Conservation (phyloP, 176 grass and related monocot species). For the Lolium rigidum region DNA sequence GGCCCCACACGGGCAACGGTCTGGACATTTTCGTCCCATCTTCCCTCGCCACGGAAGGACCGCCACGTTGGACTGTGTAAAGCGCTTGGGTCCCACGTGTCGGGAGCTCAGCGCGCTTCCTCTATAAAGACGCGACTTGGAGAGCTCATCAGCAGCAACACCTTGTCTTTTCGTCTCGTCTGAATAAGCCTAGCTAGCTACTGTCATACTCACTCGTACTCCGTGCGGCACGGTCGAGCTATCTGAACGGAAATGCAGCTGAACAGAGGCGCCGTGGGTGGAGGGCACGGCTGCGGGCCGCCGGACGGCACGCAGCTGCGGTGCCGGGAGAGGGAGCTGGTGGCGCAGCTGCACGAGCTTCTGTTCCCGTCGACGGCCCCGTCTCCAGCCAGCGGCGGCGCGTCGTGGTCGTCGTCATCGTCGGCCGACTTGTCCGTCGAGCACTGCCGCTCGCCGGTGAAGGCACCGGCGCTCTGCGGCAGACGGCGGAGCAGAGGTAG, state of each 20-base stretch:
- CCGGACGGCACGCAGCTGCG: constrained; percentile 6
- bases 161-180: background rate
- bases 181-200: background rate
- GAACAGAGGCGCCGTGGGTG: background rate
- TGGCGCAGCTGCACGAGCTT: constrained; percentile 42
- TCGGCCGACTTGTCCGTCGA: background rate
- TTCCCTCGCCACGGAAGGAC: background rate
- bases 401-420: background rate
- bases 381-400: background rate
- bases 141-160: background rate
- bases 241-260: constrained; percentile 8
- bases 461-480: background rate
- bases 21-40: background rate
- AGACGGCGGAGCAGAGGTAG: background rate
- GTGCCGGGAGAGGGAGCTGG: constrained; percentile 30
- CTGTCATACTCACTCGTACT: background rate
- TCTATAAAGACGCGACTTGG: background rate
- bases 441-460: background rate
- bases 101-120: too few relatives aligned
- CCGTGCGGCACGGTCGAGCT: background rate
- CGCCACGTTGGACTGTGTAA: constrained; percentile 7
- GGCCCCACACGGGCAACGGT: background rate
- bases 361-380: constrained; percentile 3
- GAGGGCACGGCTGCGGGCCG: background rate
- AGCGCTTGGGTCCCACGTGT: background rate